phyloP scores from a whole-genome alignment of 805 yeast genomes.

The Ogataea pini region DNA sequence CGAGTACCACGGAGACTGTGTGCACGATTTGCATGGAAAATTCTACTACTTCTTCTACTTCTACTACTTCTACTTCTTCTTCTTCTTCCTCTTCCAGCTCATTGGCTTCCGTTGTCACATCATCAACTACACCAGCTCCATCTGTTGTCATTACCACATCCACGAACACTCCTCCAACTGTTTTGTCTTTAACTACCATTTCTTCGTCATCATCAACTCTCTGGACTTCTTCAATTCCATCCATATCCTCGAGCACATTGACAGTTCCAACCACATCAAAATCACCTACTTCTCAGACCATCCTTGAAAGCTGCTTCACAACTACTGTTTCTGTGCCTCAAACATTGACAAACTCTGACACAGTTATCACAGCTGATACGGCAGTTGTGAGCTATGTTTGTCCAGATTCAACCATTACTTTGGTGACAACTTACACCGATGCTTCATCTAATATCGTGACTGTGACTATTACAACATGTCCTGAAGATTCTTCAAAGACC shows the following conservation, averaged over 20 bases:
- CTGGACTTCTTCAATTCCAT: no score
- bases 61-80: not conserved
- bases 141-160: not conserved
- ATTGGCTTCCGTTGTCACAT: not conserved
- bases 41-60: not conserved
- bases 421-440: conserved; percentile 6
- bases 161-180: not conserved
- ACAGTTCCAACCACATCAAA: not conserved
- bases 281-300: not conserved
- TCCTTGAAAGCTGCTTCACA: not conserved
- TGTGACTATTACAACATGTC: conserved; percentile 1
- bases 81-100: not conserved
- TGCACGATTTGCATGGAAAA: conserved; percentile 9
- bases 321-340: not conserved
- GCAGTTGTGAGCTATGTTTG: conserved; percentile 1
- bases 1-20: conserved; percentile 10
- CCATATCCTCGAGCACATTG: not conserved
- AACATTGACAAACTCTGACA: not conserved
- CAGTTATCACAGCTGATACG: not conserved
- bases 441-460: conserved; percentile 3
- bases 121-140: not conserved
- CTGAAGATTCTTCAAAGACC: not conserved
- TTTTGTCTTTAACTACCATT: no score
- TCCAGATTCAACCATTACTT: conserved; percentile 5
- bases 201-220: no score